Percentiles rank a stretch among this genome's conserved stretches.
These are phyloP conservation scores for Geoglossum glabrum DNA, from an alignment of 495 filamentous ascomycete species.

Conservation along the genomic window DNA sequence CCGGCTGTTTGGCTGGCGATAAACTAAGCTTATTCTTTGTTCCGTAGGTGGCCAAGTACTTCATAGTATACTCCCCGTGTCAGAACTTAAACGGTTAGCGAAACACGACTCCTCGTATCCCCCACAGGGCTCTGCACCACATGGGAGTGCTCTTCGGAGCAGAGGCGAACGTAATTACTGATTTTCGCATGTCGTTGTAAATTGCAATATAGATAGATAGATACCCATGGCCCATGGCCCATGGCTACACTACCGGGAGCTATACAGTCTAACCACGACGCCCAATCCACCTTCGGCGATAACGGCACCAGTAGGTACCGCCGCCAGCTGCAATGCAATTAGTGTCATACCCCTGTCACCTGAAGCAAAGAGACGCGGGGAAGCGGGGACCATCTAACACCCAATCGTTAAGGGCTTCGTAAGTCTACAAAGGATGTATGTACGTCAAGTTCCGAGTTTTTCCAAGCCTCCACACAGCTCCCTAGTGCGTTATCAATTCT, in stretches of 20 bases:
- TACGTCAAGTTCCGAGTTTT: not conserved
- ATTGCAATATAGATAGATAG: not conserved
- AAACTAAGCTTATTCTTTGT: too few species aligned
- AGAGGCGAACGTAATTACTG: not conserved
- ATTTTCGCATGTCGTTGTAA: not conserved
- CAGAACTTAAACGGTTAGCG: not conserved
- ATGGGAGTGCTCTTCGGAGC: not conserved
- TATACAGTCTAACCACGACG: not conserved
- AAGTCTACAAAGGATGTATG: not conserved
- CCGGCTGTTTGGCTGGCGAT: too few species aligned
- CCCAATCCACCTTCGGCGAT: not conserved
- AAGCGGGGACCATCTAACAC: not conserved
- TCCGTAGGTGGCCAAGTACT: too few species aligned
- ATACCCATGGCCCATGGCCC: not conserved
- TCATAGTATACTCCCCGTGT: not conserved
- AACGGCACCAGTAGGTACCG: not conserved
- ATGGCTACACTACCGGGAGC: not conserved
- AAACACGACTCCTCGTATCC: not conserved
- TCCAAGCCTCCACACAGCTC: not conserved
- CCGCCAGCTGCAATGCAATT: not conserved
- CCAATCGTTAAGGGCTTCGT: not conserved
- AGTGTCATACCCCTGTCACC: not conserved
- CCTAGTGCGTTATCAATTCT: not conserved
- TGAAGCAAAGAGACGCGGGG: not conserved
- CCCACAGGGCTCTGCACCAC: not conserved